Percentiles rank a stretch among this genome's conserved stretches.
These are phyloP conservation scores for Hirsutella rhossiliensis DNA, from an alignment of 2,329 filamentous ascomycete genomes.

Conservation along the genomic window DNA sequence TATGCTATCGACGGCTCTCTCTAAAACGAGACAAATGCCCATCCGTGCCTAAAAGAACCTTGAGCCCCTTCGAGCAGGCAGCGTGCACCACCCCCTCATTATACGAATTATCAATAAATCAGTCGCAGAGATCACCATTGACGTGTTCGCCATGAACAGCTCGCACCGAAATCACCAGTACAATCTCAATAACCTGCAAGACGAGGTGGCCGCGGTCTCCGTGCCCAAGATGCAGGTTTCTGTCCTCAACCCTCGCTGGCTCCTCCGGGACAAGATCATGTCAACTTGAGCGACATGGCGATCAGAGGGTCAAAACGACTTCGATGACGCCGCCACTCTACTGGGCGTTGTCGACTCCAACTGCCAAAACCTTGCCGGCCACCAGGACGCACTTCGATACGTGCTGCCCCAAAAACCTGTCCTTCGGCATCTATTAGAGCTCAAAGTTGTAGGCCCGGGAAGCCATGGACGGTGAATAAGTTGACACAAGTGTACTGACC, in stretches of 20 bases:
- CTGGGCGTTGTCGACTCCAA: neutral
- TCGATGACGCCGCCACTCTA: neutral
- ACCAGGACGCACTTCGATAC: neutral
- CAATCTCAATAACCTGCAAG: neutral
- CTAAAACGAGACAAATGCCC: no score
- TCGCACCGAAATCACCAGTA: no score
- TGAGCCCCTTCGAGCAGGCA: no score
- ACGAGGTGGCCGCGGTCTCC: neutral
- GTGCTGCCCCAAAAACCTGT: neutral
- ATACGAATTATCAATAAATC: no score
- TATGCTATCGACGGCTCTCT: no score
- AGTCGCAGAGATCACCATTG: no score
- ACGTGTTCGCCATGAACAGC: no score
- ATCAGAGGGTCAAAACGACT: neutral
- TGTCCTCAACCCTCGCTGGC: slow-evolving; percentile 1
- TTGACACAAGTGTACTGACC: neutral
- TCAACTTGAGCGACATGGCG: neutral
- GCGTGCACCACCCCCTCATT: no score
- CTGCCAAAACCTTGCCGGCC: neutral
- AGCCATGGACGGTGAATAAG: neutral
- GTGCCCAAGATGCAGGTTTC: neutral
- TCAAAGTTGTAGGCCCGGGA: neutral
- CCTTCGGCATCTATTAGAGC: neutral
- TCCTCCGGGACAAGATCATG: slow-evolving; percentile 1
- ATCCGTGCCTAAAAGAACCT: no score